Percentiles rank a stretch among this genome's conserved stretches.
phyloP scores from a whole-genome alignment of 345 rosid species.

The Abelmoschus esculentus region DNA sequence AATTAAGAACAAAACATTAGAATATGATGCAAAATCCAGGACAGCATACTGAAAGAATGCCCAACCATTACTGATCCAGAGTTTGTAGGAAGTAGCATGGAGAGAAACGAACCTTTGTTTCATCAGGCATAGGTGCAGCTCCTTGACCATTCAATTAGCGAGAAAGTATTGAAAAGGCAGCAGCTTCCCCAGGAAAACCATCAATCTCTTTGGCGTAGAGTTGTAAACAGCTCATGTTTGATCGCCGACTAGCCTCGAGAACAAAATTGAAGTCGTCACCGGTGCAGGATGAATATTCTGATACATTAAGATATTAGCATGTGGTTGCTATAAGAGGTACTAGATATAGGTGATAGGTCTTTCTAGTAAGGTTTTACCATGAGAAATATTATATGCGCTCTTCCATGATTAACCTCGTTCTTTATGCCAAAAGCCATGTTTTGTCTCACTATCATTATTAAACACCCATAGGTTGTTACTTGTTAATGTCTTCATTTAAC shows the following conservation, averaged over 20 bases:
- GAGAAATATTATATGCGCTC: no score
- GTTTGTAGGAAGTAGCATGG: background rate
- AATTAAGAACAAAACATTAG: slow-evolving; percentile 11
- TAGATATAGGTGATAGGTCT: background rate
- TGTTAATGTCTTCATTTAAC: background rate
- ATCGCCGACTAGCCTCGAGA: slow-evolving; percentile 88
- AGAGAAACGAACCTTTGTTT: slow-evolving; percentile 45
- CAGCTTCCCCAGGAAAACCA: slow-evolving; percentile 68
- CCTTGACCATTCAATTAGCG: slow-evolving; percentile 55
- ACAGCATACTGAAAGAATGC: background rate
- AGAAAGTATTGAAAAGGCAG: slow-evolving; percentile 66
- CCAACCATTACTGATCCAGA: background rate
- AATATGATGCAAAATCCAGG: background rate
- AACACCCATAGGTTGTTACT: background rate
- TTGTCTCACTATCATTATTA: background rate
- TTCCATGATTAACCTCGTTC: background rate
- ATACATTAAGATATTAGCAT: slow-evolving; percentile 36
- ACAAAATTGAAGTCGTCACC: slow-evolving; percentile 54
- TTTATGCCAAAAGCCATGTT: background rate
- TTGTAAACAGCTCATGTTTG: slow-evolving; percentile 77
- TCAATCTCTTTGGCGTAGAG: slow-evolving; percentile 67
- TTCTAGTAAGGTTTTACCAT: background rate
- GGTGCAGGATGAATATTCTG: slow-evolving; percentile 64
- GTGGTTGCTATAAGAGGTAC: slow-evolving; percentile 24
- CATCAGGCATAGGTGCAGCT: slow-evolving; percentile 31